Conservation (phyloP, 441 rosid genomes). For the Pelargonium cotyledonis region DNA sequence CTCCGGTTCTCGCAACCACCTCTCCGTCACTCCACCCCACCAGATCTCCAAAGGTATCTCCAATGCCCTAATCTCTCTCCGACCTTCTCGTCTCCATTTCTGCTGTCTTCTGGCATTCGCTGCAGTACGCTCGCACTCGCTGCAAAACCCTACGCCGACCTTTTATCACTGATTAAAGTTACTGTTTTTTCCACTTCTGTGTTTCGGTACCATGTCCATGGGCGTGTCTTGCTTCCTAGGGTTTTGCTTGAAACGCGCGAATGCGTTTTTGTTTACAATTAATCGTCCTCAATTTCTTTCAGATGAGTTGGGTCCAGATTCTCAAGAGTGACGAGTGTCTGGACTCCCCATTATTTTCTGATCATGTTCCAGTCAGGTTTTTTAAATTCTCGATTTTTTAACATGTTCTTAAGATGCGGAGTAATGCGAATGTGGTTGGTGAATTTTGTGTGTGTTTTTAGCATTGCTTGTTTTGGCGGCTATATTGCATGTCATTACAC, state of each 20-base stretch:
- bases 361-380: neutral
- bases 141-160: neutral
- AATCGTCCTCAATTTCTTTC: neutral
- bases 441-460: no score
- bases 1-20: slow-evolving; percentile 51
- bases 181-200: neutral
- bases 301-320: neutral
- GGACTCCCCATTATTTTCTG: neutral
- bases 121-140: neutral
- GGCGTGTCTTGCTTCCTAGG: neutral
- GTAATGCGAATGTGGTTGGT: no score
- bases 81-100: neutral
- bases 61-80: neutral
- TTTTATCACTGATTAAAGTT: neutral
- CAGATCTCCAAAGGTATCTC: slow-evolving; percentile 80
- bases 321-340: neutral
- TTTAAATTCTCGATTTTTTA: neutral
- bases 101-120: neutral
- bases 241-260: slow-evolving; percentile 1
- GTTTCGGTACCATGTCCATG: neutral
- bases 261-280: neutral
- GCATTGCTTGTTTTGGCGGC: no score
- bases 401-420: neutral
- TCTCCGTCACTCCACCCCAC: slow-evolving; percentile 65
- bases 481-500: neutral